phyloP scores from a whole-genome alignment of 805 yeast genomes.

The Wickerhamomyces chambardii region DNA sequence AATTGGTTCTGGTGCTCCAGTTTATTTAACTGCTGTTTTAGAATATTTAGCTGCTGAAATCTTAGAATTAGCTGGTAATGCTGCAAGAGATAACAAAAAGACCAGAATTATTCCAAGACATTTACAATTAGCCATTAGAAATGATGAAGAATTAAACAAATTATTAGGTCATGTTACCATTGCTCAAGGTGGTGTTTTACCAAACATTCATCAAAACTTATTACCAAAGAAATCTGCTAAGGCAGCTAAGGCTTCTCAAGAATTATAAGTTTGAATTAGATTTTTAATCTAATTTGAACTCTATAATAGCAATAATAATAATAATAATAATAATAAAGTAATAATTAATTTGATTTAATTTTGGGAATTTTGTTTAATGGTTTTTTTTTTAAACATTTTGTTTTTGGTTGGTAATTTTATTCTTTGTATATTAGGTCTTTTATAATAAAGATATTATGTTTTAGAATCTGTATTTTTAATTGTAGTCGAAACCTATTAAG shows the following conservation, averaged over 20 bases:
- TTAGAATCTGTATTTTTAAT: no score
- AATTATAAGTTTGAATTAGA: constrained; percentile 30
- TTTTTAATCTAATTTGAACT: background rate
- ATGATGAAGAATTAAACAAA: constrained; percentile 97
- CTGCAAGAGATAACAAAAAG: constrained; percentile 99
- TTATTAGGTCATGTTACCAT: constrained; percentile 88
- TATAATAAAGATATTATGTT: no score
- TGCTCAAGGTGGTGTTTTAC: constrained; percentile 99
- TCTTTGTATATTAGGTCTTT: no score
- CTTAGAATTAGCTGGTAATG: constrained; percentile 97
- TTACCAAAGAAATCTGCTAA: constrained; percentile 71
- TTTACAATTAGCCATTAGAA: constrained; percentile 96
- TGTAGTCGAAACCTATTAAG: no score
- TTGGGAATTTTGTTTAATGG: no score
- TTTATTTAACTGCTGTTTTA: constrained; percentile 91
- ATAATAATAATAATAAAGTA: no score
- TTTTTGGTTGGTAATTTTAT: no score
- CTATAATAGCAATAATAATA: no score
- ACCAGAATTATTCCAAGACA: constrained; percentile 99
- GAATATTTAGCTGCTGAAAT: constrained; percentile 98
- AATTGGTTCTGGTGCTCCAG: constrained; percentile 99
- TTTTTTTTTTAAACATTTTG: no score
- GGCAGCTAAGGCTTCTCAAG: constrained; percentile 56
- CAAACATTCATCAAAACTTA: constrained; percentile 91
- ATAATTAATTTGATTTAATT: no score